Percentiles rank a stretch among this genome's conserved stretches.
Evolutionary conservation across 495 filamentous ascomycete species (phyloP).

Genomic region (Chaetomidium leptoderma): DNA sequence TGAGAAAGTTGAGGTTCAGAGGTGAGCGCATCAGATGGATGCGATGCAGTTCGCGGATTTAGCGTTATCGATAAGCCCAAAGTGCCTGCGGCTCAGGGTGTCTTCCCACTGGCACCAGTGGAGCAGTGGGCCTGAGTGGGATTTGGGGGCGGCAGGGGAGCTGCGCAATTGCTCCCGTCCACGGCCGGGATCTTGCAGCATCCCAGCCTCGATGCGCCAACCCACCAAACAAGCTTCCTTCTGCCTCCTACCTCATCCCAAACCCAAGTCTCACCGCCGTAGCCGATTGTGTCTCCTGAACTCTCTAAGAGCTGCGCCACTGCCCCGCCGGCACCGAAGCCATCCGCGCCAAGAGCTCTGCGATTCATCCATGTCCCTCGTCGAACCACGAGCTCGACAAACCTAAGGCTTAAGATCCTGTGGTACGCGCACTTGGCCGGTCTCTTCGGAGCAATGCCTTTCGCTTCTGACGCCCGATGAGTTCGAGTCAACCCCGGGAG

Average conservation of each 20-base stretch:
- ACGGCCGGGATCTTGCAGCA: background rate
- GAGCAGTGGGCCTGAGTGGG: slow-evolving; percentile 6
- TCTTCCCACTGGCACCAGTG: background rate
- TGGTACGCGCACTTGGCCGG: background rate
- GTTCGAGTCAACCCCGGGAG: slow-evolving; percentile 44
- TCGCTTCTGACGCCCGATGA: slow-evolving; percentile 42
- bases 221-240: background rate
- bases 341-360: background rate
- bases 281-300: background rate
- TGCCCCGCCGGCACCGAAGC: background rate
- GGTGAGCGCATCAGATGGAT: background rate
- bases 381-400: background rate
- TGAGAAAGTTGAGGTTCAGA: background rate
- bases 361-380: background rate
- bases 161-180: slow-evolving; percentile 20
- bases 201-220: slow-evolving; percentile 8
- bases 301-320: too few species aligned
- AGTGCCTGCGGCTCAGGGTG: too few species aligned
- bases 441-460: slow-evolving; percentile 34
- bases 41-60: background rate
- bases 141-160: slow-evolving; percentile 16
- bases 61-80: slow-evolving; percentile 23
- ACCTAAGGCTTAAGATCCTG: background rate
- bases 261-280: background rate
- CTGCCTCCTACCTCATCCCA: too few species aligned